A percentile compares a stretch with the other conserved stretches of the same genome.
Conservation (phyloP, 768 basidiomycete genomes). For the Lactarius vividus region DNA sequence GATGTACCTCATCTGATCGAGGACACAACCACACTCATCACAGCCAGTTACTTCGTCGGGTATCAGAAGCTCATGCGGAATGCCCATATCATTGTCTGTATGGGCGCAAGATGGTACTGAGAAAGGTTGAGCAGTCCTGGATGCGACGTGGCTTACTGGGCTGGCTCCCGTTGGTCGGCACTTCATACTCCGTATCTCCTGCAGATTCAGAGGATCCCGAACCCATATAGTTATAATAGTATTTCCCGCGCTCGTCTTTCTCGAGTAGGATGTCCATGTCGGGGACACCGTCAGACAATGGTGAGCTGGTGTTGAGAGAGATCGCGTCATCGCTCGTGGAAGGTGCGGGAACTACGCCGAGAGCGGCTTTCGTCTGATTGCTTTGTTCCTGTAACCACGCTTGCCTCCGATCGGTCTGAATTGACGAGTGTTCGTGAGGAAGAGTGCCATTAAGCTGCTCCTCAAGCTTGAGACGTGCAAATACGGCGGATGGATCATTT, state of each 20-base stretch:
- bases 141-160: slow-evolving; percentile 7
- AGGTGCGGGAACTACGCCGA: slow-evolving; percentile 10
- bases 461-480: slow-evolving; percentile 22
- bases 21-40: slow-evolving; percentile 69
- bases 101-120: not conserved
- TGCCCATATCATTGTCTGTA: slow-evolving; percentile 27
- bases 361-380: not conserved
- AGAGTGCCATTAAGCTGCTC: not conserved
- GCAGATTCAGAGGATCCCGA: slow-evolving; percentile 19
- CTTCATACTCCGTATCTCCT: slow-evolving; percentile 20
- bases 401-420: slow-evolving; percentile 10
- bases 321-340: slow-evolving; percentile 23
- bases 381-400: slow-evolving; percentile 25
- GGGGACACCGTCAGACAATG: slow-evolving; percentile 13
- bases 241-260: slow-evolving; percentile 18
- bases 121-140: not conserved
- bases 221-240: slow-evolving; percentile 11
- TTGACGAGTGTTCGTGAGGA: slow-evolving; percentile 12
- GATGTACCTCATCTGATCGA: slow-evolving; percentile 87
- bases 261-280: slow-evolving; percentile 13
- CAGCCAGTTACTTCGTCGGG: slow-evolving; percentile 71
- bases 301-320: slow-evolving; percentile 25
- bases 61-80: slow-evolving; percentile 49
- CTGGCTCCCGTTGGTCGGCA: not conserved
- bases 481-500: slow-evolving; percentile 17